phyloP scores from a whole-genome alignment of 768 basidiomycete genomes.

The Trametes villosa region DNA sequence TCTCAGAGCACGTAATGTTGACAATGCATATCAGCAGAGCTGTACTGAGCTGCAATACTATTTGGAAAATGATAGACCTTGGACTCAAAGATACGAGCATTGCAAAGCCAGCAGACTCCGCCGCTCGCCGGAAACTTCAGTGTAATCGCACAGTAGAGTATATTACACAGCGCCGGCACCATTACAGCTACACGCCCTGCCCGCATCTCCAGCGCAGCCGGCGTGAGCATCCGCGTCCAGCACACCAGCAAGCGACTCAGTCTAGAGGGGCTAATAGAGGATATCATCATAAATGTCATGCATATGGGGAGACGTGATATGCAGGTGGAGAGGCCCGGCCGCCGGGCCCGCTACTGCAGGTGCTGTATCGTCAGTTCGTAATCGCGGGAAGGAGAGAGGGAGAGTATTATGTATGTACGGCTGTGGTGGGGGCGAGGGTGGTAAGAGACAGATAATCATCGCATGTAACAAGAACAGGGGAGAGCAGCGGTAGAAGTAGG shows the following conservation, averaged over 20 bases:
- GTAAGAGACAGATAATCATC: background rate
- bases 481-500: background rate
- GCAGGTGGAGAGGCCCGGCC: slow-evolving; percentile 16
- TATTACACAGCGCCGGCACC: too few species aligned
- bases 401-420: slow-evolving; percentile 12
- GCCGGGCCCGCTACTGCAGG: slow-evolving; percentile 19
- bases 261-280: slow-evolving; percentile 5
- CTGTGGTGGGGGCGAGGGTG: too few species aligned
- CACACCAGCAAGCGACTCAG: too few species aligned
- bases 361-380: slow-evolving; percentile 34
- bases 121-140: too few species aligned
- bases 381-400: slow-evolving; percentile 17
- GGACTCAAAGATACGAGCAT: too few species aligned
- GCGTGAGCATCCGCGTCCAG: too few species aligned
- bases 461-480: slow-evolving; percentile 6
- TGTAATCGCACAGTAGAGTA: too few species aligned
- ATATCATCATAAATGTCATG: slow-evolving; percentile 30
- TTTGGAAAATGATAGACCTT: too few species aligned
- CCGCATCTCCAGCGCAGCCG: too few species aligned
- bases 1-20: background rate
- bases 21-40: background rate
- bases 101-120: too few species aligned
- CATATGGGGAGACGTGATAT: slow-evolving; percentile 24
- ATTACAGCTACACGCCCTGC: too few species aligned
- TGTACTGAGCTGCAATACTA: background rate